Evolutionary conservation across 345 rosid species (phyloP), one percentile per base, ranked within the genome.

Genomic region (Diplotaxis tenuifolia): DNA sequence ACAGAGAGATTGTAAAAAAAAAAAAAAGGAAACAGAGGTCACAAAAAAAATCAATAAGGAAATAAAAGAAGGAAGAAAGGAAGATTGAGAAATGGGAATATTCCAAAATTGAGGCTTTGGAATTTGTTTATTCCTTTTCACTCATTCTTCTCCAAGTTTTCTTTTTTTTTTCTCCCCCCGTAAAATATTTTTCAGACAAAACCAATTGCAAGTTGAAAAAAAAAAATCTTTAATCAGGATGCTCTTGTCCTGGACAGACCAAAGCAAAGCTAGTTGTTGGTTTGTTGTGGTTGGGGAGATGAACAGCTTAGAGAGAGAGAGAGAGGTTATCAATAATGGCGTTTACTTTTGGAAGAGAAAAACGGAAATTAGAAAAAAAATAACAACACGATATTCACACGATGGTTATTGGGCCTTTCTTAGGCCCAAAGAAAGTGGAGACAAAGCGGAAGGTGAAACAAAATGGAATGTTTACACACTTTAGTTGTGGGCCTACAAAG

Each of bases 271-370:
- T 50, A 72, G 77, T 81, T 75, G n/a, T n/a, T 25, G 78, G 83
- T 69, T 76, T 78, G 78, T 80, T 83, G 78, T 79, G 80, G 68
- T 68, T 75, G 67, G 75, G 77, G 80, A 80, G 86, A 83, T 72
- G 81, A 61, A 81, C 64, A 65, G 82, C 47, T 73, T 42, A 14
- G 7, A 7, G 18, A 49, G 21, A 65, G 54, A 70, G 23, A 72
- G 78, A 62, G 55, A 20, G 6, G 23, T 21, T 75, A 15, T 63
- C 72, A 72, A 63, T 77, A 68, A 76, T 68, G 27, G 58, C 58
- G 58, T 53, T 53, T 29, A 31, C 31, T 56, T 21, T 0, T 60
- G 45, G 29, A 62, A 69, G 12, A 21, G 7, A 42, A 40, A 68
- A 56, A 42, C 42, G 65, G 29, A 58, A 70, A 19, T 27, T 57